Evolutionary conservation across 2,329 filamentous ascomycete species (phyloP), one percentile per base, ranked within the genome.

Genomic region (Akanthomyces uredinophilus): DNA sequence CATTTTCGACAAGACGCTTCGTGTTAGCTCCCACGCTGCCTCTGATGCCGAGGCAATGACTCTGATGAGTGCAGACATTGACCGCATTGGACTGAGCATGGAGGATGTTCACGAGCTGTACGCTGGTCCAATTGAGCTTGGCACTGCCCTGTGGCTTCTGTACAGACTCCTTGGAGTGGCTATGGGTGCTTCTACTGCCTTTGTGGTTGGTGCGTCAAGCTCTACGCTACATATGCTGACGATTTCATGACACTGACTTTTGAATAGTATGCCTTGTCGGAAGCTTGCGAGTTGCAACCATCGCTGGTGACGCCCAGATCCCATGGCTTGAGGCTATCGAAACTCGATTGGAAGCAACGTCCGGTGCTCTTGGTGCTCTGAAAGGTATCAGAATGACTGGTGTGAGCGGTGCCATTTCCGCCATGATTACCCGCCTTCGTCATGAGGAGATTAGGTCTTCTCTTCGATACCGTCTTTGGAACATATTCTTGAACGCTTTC

Each of bases 1-100:
- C 65, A 77, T 86, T 18, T 85, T 80, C 66, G 72, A 75, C 37
- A 79, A 79, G 64, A 79, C 78, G 0, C 66, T 78, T 2, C 66
- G 69, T 3, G 64, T 77, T 16, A 70, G 68, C 50, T 68, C 69
- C 1, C 67, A 68, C 4, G 63, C 67, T 1, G 67, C 70, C 14
- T 71, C 74, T 16, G 72, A 75, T 37, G 68, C 70, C 0, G 71
- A 72, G 7, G 71, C 77, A 1, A 62, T 76, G 24, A 80, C 77
- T 1, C 66, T 80, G 16, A 80, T 80, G 75, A 77, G 73, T 49
- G 74, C 76, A 5, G 78, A 80, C 55, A 73, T 81, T 27, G 76
- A 78, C 47, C 65, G 67, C 14, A 71, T 76, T 37, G 66, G 66
- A 0, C 57, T 64, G 20, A 67, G 70, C 32, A 61, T 74, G 53